Evolutionary conservation across 345 rosid species (phyloP), one percentile per base, ranked within the genome.

Genomic region (Salix caprea): DNA sequence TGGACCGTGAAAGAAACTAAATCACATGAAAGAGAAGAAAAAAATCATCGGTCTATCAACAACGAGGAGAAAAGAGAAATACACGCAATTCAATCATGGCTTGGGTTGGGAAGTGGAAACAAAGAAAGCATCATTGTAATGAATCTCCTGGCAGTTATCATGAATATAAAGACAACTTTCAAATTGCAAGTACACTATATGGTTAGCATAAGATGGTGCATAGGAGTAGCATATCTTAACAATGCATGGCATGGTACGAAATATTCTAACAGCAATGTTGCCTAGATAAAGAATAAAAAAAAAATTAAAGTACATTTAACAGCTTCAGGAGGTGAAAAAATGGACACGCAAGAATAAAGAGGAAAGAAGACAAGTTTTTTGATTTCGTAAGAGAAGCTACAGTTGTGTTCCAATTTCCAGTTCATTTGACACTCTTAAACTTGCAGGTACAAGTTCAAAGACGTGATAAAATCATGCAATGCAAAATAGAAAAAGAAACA

Each of bases 1-100:
- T 42, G 21, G 97, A 87, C 36, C 88, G 90, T 26, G 92, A 87
- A 13, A 89, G 85, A 87, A 87, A 89, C 92, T 88, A 70, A 54
- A 69, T 39, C 74, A 84, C 12, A 36, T 13, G 48, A 11, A 65
- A 54, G 24, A 8, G 21, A 40, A 40, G 18, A 1, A 23, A 42
- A 36, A 4, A 24, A 42, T 10, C 48, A 64, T 42, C 16, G 64
- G 39, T 10, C 7, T 2, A 62, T 44, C 50, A 65, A 23, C 50
- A 30, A 15, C 18, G 0, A 15, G 11, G n/a, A 1, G 23, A 54
- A 21, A 3, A 52, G 30, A 18, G 64, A 52, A 54, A 71, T 34
- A 12, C 40, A 71, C 12, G 36, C n/a, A n/a, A 56, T 32, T 32
- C 39, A 19, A 52, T 8, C 28, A 42, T 12, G 36, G 64, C 28